Evolutionary conservation across 805 yeast genomes (phyloP).

Genomic region (Candida namnaoensis): DNA sequence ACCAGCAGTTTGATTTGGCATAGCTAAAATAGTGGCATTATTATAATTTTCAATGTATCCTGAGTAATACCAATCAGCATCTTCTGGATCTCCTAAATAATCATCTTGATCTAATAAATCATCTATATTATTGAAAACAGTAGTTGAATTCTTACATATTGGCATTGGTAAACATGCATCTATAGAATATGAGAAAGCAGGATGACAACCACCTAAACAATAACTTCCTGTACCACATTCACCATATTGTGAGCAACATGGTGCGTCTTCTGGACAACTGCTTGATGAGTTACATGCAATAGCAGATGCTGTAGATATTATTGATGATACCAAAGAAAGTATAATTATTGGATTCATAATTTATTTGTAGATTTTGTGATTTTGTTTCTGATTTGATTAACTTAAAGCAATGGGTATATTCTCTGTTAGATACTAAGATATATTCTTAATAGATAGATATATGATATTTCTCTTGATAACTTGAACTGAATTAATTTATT

Average conservation of each 20-base stretch:
- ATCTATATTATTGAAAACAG: constrained; percentile 29
- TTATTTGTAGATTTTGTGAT: no score
- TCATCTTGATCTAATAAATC: constrained; percentile 14
- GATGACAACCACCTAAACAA: constrained; percentile 88
- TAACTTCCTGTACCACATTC: constrained; percentile 67
- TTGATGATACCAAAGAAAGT: no score
- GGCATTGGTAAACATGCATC: constrained; percentile 86
- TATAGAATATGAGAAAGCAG: constrained; percentile 43
- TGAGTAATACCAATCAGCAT: constrained; percentile 56
- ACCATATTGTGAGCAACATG: constrained; percentile 84
- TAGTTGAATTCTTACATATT: constrained; percentile 43
- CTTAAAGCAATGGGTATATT: no score
- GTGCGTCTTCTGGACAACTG: constrained; percentile 67
- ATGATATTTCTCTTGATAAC: no score
- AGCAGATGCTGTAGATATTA: neutral
- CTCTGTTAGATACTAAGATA: no score
- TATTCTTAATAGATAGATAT: no score
- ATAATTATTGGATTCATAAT: no score
- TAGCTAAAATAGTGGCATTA: constrained; percentile 55
- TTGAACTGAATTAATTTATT: no score
- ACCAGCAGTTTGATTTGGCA: constrained; percentile 73
- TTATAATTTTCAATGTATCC: constrained; percentile 51
- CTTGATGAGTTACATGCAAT: constrained; percentile 42
- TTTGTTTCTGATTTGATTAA: no score
- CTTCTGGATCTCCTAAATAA: constrained; percentile 60